These are phyloP conservation scores for Sextonia rubra DNA, from an alignment of 164 flowering plant genomes.

Conservation along the genomic window DNA sequence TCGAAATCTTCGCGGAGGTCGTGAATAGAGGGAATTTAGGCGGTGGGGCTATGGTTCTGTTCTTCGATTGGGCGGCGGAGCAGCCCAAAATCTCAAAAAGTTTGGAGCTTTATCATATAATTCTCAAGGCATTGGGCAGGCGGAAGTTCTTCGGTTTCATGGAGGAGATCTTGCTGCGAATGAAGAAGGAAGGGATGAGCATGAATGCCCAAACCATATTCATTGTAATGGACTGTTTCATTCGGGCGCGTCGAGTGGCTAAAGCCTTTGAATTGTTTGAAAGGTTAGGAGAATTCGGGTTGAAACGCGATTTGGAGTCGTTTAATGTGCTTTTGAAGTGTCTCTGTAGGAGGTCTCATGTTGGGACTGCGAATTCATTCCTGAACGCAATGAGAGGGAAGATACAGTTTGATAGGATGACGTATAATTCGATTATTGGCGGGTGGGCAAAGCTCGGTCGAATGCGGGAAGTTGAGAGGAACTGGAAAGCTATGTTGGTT, in stretches of 20 bases:
- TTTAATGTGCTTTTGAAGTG: slow-evolving; percentile 58
- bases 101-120: slow-evolving; percentile 29
- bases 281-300: slow-evolving; percentile 47
- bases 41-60: slow-evolving; percentile 65
- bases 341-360: slow-evolving; percentile 54
- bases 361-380: slow-evolving; percentile 52
- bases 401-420: slow-evolving; percentile 32
- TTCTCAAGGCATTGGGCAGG: slow-evolving; percentile 73
- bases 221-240: slow-evolving; percentile 57
- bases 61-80: slow-evolving; percentile 75
- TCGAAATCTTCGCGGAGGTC: slow-evolving; percentile 53
- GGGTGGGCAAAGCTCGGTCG: slow-evolving; percentile 77
- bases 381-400: slow-evolving; percentile 49
- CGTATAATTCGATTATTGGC: slow-evolving; percentile 56
- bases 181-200: slow-evolving; percentile 33
- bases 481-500: slow-evolving; percentile 46
- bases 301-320: slow-evolving; percentile 37
- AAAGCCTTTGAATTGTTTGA: slow-evolving; percentile 54
- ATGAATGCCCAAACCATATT: slow-evolving; percentile 42
- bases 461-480: slow-evolving; percentile 50
- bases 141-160: slow-evolving; percentile 51
- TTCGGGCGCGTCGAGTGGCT: slow-evolving; percentile 45
- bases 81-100: slow-evolving; percentile 34
- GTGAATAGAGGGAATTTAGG: slow-evolving; percentile 64
- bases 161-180: slow-evolving; percentile 37